These are phyloP conservation scores for Akanthomyces muscarius DNA, from an alignment of 2,329 filamentous ascomycete genomes.

Conservation along the genomic window DNA sequence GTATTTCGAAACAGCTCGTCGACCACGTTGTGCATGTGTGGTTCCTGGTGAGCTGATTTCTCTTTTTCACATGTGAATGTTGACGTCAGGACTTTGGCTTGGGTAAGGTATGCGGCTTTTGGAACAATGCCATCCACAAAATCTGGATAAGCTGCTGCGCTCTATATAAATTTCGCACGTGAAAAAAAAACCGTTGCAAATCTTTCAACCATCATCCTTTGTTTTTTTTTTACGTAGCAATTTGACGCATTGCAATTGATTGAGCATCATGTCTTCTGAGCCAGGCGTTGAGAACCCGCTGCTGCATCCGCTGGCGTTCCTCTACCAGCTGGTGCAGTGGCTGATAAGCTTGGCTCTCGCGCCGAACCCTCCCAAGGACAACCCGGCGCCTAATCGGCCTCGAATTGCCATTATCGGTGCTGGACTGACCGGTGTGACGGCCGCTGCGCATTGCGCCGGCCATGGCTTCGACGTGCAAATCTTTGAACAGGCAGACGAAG, in stretches of 20 bases:
- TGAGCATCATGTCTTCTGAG: conserved; percentile 30
- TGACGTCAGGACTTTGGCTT: conserved; percentile 26
- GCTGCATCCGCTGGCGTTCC: conserved; percentile 53
- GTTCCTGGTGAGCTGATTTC: conserved; percentile 7
- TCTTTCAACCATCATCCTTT: background rate
- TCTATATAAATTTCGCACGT: background rate
- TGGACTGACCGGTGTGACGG: conserved; percentile 70
- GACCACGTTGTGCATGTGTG: conserved; percentile 1
- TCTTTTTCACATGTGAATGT: conserved; percentile 17
- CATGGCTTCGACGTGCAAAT: conserved; percentile 80
- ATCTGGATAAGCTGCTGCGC: background rate
- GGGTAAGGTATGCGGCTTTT: background rate
- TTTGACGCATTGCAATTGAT: background rate
- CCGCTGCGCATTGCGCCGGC: conserved; percentile 77
- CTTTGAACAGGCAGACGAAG: conserved; percentile 66
- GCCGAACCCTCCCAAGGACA: conserved; percentile 61
- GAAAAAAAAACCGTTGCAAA: background rate
- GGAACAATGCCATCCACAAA: conserved; percentile 6
- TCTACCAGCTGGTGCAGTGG: conserved; percentile 64
- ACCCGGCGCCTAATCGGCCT: conserved; percentile 54
- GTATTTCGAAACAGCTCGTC: background rate
- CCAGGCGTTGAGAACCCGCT: conserved; percentile 37
- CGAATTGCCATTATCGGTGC: conserved; percentile 67
- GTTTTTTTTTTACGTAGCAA: background rate
- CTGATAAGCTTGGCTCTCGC: conserved; percentile 62